These are phyloP conservation scores for Chondrostereum purpureum DNA, from an alignment of 1,284 basidiomycete genomes.

Conservation along the genomic window DNA sequence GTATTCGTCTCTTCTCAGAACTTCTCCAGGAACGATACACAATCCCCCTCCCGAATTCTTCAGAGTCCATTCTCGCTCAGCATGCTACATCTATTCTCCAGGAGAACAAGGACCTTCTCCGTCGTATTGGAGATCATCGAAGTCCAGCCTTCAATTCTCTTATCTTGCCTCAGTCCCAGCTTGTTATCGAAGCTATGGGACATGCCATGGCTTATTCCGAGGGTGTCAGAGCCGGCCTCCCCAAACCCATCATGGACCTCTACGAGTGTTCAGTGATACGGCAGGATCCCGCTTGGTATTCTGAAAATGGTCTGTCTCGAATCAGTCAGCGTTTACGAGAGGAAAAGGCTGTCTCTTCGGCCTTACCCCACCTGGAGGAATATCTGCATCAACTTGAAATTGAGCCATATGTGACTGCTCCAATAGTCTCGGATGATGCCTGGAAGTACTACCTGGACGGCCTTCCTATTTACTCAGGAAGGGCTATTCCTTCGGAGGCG, in stretches of 20 bases:
- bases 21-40: constrained; percentile 38
- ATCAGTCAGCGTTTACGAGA: constrained; percentile 37
- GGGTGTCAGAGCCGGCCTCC: constrained; percentile 33
- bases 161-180: constrained; percentile 42
- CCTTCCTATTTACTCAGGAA: constrained; percentile 35
- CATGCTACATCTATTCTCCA: constrained; percentile 38
- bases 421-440: constrained; percentile 40
- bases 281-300: constrained; percentile 47
- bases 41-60: constrained; percentile 36
- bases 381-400: constrained; percentile 39
- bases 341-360: constrained; percentile 34
- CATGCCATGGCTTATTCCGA: constrained; percentile 47
- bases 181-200: constrained; percentile 42
- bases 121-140: constrained; percentile 34
- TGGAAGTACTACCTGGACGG: constrained; percentile 40
- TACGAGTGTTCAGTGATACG: constrained; percentile 44
- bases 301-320: constrained; percentile 37
- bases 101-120: constrained; percentile 33
- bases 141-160: constrained; percentile 39
- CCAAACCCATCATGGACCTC: constrained; percentile 42
- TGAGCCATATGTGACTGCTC: constrained; percentile 40
- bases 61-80: constrained; percentile 37
- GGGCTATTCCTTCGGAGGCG: constrained; percentile 24
- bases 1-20: constrained; percentile 48
- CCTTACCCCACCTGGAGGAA: constrained; percentile 32